phyloP scores from a whole-genome alignment of 306 rosid species.

The Arachis stenosperma region DNA sequence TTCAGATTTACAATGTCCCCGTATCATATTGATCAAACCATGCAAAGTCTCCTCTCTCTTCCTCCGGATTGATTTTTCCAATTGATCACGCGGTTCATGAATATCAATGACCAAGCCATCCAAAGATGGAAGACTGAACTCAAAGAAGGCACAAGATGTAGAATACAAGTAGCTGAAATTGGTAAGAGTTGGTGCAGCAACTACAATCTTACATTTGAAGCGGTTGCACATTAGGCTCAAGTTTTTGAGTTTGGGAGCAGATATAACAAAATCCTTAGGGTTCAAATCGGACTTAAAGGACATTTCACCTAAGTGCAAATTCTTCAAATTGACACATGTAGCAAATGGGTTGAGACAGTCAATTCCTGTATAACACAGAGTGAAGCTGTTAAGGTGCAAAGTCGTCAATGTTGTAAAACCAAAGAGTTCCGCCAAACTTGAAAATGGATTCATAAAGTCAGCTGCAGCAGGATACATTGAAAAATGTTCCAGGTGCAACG shows the following conservation, averaged over 20 bases:
- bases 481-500: slow-evolving; percentile 46
- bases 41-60: slow-evolving; percentile 35
- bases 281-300: slow-evolving; percentile 45
- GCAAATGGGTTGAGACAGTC: slow-evolving; percentile 44
- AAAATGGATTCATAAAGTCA: slow-evolving; percentile 42
- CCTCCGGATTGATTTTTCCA: slow-evolving; percentile 37
- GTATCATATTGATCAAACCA: slow-evolving; percentile 49
- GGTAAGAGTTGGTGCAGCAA: slow-evolving; percentile 51
- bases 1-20: slow-evolving; percentile 39
- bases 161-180: slow-evolving; percentile 51
- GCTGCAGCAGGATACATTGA: slow-evolving; percentile 36
- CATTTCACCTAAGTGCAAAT: slow-evolving; percentile 47
- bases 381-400: slow-evolving; percentile 48
- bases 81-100: slow-evolving; percentile 38
- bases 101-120: slow-evolving; percentile 46
- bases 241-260: slow-evolving; percentile 50
- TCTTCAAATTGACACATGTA: slow-evolving; percentile 50
- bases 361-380: slow-evolving; percentile 39
- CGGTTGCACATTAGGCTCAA: slow-evolving; percentile 46
- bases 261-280: slow-evolving; percentile 53
- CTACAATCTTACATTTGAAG: slow-evolving; percentile 48
- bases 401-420: slow-evolving; percentile 53
- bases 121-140: slow-evolving; percentile 48
- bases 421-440: slow-evolving; percentile 39
- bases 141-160: slow-evolving; percentile 42